Percentiles rank a stretch among this genome's conserved stretches.
These are phyloP conservation scores for Priceomyces medius DNA, from an alignment of 805 yeast genomes.

Conservation along the genomic window DNA sequence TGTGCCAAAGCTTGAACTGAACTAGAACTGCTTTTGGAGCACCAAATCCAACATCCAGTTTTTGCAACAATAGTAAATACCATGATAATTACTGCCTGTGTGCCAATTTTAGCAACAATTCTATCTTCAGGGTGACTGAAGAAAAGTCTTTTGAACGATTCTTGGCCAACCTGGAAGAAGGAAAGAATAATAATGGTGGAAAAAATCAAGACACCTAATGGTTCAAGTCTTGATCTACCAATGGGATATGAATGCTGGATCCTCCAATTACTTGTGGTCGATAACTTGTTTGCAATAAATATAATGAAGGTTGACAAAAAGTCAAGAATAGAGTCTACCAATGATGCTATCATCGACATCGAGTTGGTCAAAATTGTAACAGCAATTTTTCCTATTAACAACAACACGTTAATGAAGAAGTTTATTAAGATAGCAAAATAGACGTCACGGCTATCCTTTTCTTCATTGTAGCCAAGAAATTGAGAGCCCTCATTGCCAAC, in stretches of 20 bases:
- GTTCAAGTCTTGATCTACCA: slow-evolving; percentile 72
- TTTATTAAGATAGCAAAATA: slow-evolving; percentile 63
- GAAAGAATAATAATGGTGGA: slow-evolving; percentile 70
- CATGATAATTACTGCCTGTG: slow-evolving; percentile 60
- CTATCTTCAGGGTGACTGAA: slow-evolving; percentile 27
- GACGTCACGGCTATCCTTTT: slow-evolving; percentile 44
- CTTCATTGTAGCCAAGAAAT: slow-evolving; percentile 49
- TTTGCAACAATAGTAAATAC: slow-evolving; percentile 58
- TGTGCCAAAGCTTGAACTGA: slow-evolving; percentile 79
- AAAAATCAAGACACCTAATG: slow-evolving; percentile 73
- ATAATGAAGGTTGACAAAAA: slow-evolving; percentile 74
- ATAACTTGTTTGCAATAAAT: slow-evolving; percentile 54
- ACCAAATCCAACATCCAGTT: slow-evolving; percentile 61
- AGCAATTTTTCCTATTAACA: slow-evolving; percentile 58
- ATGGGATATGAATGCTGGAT: slow-evolving; percentile 56
- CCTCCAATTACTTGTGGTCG: slow-evolving; percentile 47
- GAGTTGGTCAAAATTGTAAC: slow-evolving; percentile 68
- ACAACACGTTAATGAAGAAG: slow-evolving; percentile 55
- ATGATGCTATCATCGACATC: slow-evolving; percentile 73
- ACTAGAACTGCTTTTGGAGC: slow-evolving; percentile 57
- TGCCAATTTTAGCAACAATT: slow-evolving; percentile 47
- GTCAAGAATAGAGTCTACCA: slow-evolving; percentile 74
- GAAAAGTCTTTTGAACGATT: slow-evolving; percentile 53
- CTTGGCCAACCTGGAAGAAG: slow-evolving; percentile 69
- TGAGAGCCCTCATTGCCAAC: slow-evolving; percentile 58